Evolutionary conservation across 306 rosid species (phyloP).

Genomic region (Albizia julibrissin): DNA sequence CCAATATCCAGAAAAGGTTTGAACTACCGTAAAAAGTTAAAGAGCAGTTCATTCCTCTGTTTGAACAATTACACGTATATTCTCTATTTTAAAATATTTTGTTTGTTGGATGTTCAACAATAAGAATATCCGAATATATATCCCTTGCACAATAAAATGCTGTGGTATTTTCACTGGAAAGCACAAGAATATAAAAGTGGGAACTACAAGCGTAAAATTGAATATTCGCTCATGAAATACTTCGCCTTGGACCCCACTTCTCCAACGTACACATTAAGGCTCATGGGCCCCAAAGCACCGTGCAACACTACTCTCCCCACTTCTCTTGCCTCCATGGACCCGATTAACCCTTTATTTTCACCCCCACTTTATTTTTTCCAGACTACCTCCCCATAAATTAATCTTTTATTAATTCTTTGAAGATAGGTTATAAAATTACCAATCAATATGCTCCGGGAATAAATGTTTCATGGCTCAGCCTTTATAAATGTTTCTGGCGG

Average conservation of each 20-base stretch:
- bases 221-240: background rate
- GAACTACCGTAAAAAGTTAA: background rate
- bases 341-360: background rate
- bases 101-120: background rate
- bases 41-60: background rate
- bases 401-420: background rate
- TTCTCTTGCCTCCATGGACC: background rate
- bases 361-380: background rate
- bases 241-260: background rate
- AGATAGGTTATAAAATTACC: background rate
- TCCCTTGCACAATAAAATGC: background rate
- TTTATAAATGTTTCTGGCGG: background rate
- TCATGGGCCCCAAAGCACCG: background rate
- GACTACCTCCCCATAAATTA: background rate
- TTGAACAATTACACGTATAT: background rate
- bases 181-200: background rate
- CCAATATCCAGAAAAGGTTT: background rate
- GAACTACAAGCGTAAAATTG: background rate
- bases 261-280: background rate
- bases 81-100: background rate
- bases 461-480: background rate
- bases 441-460: background rate
- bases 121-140: background rate
- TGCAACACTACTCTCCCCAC: background rate
- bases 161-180: background rate